These are phyloP conservation scores for Saturnispora halmiae DNA, from an alignment of 805 yeast genomes.

Conservation along the genomic window DNA sequence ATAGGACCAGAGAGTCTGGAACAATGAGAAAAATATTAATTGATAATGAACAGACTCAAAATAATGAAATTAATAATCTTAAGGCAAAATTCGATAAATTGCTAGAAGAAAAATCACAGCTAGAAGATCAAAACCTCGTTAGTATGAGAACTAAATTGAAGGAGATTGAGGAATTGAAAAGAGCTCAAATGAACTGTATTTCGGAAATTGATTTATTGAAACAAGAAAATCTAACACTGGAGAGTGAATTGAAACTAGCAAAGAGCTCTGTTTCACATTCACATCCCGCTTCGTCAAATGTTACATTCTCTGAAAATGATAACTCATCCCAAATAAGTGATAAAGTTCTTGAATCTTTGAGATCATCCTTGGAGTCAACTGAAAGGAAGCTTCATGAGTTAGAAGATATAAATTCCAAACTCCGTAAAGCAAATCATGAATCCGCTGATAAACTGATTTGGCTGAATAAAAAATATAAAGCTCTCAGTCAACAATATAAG, in stretches of 20 bases:
- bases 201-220: conserved; percentile 14
- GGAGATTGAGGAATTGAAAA: conserved; percentile 55
- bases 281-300: no score
- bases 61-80: conserved; percentile 44
- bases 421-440: conserved; percentile 59
- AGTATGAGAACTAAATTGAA: conserved; percentile 47
- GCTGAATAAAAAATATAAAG: conserved; percentile 59
- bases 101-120: conserved; percentile 51
- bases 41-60: conserved; percentile 57
- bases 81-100: conserved; percentile 41
- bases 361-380: conserved; percentile 43
- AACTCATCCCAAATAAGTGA: no score
- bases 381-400: conserved; percentile 46
- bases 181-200: conserved; percentile 33
- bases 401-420: conserved; percentile 43
- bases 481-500: conserved; percentile 50
- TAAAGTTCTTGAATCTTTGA: conserved; percentile 34
- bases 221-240: conserved; percentile 9
- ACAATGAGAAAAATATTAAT: conserved; percentile 59
- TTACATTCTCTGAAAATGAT: no score
- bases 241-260: conserved; percentile 4
- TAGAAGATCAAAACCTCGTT: conserved; percentile 45
- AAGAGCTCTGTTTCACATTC: no score
- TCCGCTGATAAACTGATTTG: conserved; percentile 58
- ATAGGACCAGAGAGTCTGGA: conserved; percentile 68